Conservation (phyloP, 768 basidiomycete genomes). For the Termitomyces sp. region DNA sequence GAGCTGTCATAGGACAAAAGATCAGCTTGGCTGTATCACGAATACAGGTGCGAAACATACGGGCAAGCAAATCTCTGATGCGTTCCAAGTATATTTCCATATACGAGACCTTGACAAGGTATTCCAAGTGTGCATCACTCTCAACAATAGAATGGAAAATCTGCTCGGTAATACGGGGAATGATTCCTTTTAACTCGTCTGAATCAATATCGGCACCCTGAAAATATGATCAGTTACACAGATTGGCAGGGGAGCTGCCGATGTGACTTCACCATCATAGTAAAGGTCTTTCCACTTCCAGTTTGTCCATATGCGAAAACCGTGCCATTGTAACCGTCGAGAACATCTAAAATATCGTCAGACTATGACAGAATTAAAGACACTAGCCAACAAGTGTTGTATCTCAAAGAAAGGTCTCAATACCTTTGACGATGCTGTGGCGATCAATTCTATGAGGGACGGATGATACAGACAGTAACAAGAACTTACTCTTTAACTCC, state of each 20-base stretch:
- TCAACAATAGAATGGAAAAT: constrained; percentile 98
- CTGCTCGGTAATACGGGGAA: constrained; percentile 97
- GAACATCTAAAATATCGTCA: constrained; percentile 64
- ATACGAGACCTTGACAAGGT: constrained; percentile 98
- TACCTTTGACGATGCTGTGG: constrained; percentile 85
- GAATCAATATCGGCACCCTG: constrained; percentile 98
- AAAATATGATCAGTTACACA: constrained; percentile 9
- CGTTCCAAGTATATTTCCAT: constrained; percentile 99
- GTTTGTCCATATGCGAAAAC: constrained; percentile 88
- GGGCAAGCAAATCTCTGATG: constrained; percentile 91
- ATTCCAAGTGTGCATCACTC: constrained; percentile 93
- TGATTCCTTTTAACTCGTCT: constrained; percentile 90
- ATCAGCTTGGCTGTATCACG: neutral
- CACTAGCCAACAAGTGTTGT: neutral
- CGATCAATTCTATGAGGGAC: constrained; percentile 18
- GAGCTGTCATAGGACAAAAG: constrained; percentile 45
- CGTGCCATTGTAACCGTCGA: constrained; percentile 98
- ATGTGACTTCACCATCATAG: constrained; percentile 84
- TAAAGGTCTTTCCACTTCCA: constrained; percentile 89
- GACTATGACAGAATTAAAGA: constrained; percentile 1
- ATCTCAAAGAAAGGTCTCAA: constrained; percentile 6
- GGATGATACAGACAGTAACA: constrained; percentile 7
- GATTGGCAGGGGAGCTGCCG: constrained; percentile 5
- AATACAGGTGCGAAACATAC: constrained; percentile 47
- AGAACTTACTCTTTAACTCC: constrained; percentile 89